Percentiles rank a stretch among this genome's conserved stretches.
phyloP scores from a whole-genome alignment of 768 basidiomycete genomes.

The Melanogaster broomeanus region DNA sequence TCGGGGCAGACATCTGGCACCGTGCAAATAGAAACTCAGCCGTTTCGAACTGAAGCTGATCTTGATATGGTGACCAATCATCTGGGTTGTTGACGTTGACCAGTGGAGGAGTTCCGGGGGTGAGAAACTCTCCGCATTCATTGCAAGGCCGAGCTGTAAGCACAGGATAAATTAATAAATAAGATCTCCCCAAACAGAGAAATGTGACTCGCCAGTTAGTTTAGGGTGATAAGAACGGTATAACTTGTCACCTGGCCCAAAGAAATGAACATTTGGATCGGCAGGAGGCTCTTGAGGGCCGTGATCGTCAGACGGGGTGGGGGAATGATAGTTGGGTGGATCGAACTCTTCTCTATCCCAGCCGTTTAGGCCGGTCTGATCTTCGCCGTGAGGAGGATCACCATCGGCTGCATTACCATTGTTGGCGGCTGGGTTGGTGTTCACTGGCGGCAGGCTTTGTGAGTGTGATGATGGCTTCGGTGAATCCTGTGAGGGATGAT shows the following conservation, averaged over 20 bases:
- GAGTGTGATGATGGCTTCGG: not conserved
- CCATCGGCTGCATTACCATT: not conserved
- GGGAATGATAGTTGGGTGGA: not conserved
- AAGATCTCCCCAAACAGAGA: not conserved
- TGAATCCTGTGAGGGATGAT: not conserved
- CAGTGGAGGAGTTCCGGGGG: slow-evolving; percentile 1
- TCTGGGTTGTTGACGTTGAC: not conserved
- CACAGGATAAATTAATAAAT: not conserved
- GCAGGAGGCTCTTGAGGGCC: not conserved
- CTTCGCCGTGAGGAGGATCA: too few relatives aligned
- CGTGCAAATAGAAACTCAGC: slow-evolving; percentile 20
- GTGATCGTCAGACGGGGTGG: not conserved
- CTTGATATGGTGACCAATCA: slow-evolving; percentile 14
- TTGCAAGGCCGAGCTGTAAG: slow-evolving; percentile 4
- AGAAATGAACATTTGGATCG: not conserved
- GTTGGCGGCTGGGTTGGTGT: not conserved
- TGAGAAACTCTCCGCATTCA: not conserved
- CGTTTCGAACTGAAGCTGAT: slow-evolving; percentile 15
- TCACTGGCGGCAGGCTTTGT: not conserved
- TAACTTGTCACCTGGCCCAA: not conserved
- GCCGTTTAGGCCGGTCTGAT: too few relatives aligned
- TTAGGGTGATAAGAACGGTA: slow-evolving; percentile 3
- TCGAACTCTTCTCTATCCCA: not conserved
- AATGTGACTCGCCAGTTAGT: slow-evolving; percentile 1
- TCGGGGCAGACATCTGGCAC: slow-evolving; percentile 20